Conservation (phyloP, 768 basidiomycete genomes). For the Lentinula guzmanii region DNA sequence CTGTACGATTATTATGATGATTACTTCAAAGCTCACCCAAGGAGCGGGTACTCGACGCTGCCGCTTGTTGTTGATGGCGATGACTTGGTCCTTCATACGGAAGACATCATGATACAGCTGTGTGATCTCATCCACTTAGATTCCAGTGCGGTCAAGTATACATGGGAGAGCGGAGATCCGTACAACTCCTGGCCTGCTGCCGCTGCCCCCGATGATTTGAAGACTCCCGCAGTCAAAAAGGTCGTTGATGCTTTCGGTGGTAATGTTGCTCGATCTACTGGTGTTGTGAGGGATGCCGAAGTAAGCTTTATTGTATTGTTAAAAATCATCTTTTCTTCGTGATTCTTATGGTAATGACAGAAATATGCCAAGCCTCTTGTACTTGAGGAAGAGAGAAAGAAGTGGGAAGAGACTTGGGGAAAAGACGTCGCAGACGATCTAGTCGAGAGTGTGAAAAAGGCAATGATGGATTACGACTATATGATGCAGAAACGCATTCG, state of each 20-base stretch:
- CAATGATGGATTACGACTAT: slow-evolving; percentile 4
- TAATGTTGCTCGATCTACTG: neutral
- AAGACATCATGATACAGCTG: slow-evolving; percentile 1
- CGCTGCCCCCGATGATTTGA: slow-evolving; percentile 1
- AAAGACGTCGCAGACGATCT: neutral
- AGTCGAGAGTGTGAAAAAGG: neutral
- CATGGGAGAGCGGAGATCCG: neutral
- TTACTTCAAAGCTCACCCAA: slow-evolving; percentile 2
- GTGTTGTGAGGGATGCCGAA: neutral
- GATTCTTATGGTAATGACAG: neutral
- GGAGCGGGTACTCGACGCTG: neutral
- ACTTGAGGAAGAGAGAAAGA: neutral
- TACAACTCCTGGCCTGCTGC: slow-evolving; percentile 2
- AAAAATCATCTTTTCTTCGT: neutral
- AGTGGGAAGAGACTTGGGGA: neutral
- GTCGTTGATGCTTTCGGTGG: slow-evolving; percentile 1
- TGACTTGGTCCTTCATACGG: neutral
- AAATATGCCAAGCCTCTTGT: slow-evolving; percentile 1
- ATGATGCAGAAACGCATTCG: neutral
- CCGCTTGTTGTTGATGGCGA: neutral
- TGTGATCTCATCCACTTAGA: neutral
- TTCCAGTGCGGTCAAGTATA: neutral
- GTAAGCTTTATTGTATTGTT: neutral
- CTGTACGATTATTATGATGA: neutral
- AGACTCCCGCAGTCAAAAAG: neutral